phyloP scores from a whole-genome alignment of 2,329 filamentous ascomycete genomes.

The Metarhizium anisopliae region DNA sequence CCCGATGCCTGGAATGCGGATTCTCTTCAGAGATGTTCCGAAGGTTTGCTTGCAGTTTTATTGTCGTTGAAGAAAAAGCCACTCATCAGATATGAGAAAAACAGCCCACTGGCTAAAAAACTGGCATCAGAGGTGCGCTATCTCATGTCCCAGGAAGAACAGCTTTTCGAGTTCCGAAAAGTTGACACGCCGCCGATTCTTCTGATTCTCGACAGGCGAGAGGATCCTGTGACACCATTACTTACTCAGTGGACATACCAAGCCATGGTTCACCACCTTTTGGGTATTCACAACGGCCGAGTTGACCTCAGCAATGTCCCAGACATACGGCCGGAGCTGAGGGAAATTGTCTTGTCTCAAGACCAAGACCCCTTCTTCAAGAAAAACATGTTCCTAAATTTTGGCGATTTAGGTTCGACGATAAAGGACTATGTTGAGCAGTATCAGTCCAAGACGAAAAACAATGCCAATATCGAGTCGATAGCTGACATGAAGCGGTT shows the following conservation, averaged over 20 bases:
- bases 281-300: constrained; percentile 91
- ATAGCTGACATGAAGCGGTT: constrained; percentile 99
- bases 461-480: constrained; percentile 89
- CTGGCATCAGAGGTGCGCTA: constrained; percentile 88
- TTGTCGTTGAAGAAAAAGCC: constrained; percentile 95
- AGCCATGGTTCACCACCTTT: constrained; percentile 96
- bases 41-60: constrained; percentile 76
- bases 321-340: constrained; percentile 76
- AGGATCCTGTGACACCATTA: constrained; percentile 89
- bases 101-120: constrained; percentile 84
- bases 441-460: constrained; percentile 96
- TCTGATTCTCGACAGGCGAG: constrained; percentile 79
- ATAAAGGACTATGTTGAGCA: constrained; percentile 99
- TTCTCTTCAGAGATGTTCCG: constrained; percentile 74
- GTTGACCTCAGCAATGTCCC: constrained; percentile 80
- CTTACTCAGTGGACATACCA: constrained; percentile 99
- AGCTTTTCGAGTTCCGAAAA: constrained; percentile 91
- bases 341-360: constrained; percentile 89
- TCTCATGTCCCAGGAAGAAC: constrained; percentile 88
- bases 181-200: constrained; percentile 92
- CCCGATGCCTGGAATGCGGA: constrained; percentile 90
- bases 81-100: constrained; percentile 86
- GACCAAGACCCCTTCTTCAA: constrained; percentile 98
- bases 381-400: constrained; percentile 99
- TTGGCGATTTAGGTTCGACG: constrained; percentile 88